phyloP scores from a whole-genome alignment of 2,329 filamentous ascomycete genomes.

The Pyrenochaeta sp. region DNA sequence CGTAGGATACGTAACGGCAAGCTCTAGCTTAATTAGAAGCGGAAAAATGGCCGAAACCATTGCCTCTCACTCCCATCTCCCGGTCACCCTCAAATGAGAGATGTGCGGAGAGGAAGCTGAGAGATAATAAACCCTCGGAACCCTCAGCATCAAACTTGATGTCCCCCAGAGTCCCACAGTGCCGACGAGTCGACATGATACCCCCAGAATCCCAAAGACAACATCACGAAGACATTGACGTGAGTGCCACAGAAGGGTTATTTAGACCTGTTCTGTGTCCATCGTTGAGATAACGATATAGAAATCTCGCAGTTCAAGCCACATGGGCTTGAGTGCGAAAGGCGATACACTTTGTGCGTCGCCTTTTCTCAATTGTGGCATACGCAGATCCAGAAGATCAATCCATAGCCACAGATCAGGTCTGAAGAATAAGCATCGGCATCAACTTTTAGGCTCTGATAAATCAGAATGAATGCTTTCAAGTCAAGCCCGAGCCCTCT shows the following conservation, averaged over 20 bases:
- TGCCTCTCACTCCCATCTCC: not conserved
- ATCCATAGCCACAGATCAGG: too few relatives aligned
- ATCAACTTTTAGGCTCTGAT: too few relatives aligned
- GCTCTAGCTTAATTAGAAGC: conserved; percentile 56
- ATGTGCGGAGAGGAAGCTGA: conserved; percentile 9
- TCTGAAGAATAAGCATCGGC: too few relatives aligned
- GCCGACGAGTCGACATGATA: conserved; percentile 6
- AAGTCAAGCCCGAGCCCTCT: too few relatives aligned
- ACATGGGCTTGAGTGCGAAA: conserved; percentile 4
- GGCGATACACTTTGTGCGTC: conserved; percentile 10
- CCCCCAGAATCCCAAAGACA: conserved; percentile 7
- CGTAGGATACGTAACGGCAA: conserved; percentile 47
- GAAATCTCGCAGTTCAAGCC: conserved; percentile 1
- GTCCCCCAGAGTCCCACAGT: conserved; percentile 5
- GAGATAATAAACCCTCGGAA: conserved; percentile 15
- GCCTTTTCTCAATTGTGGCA: conserved; percentile 1
- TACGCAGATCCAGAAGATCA: not conserved
- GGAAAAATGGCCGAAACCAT: conserved; percentile 16
- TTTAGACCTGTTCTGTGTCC: conserved; percentile 23
- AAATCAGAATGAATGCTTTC: too few relatives aligned
- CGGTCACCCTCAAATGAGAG: conserved; percentile 4
- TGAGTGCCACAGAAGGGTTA: conserved; percentile 22
- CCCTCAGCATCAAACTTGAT: conserved; percentile 13
- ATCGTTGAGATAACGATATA: not conserved
- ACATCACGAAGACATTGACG: conserved; percentile 9